These are phyloP conservation scores for Gossypium ekmanianum DNA, from an alignment of 345 rosid species.

Conservation along the genomic window DNA sequence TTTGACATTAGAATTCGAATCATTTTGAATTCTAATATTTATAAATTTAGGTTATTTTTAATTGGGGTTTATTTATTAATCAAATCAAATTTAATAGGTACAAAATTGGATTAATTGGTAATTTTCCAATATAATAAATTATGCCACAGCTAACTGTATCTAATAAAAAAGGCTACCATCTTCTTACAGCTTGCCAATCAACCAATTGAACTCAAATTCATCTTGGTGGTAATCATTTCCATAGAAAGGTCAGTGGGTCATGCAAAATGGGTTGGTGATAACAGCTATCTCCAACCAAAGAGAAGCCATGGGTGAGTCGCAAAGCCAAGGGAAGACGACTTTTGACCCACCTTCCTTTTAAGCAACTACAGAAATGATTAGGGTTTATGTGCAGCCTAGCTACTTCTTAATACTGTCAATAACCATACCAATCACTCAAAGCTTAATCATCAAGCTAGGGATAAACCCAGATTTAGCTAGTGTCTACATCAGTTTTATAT, in stretches of 20 bases:
- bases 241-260: not conserved
- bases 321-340: not conserved
- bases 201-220: too few species aligned
- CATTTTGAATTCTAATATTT: too few species aligned
- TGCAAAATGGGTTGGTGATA: not conserved
- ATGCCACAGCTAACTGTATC: too few species aligned
- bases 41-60: too few species aligned
- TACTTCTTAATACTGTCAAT: not conserved
- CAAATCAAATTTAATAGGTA: too few species aligned
- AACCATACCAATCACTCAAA: not conserved
- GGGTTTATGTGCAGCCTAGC: not conserved
- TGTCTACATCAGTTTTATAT: not conserved
- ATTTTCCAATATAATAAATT: too few species aligned
- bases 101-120: too few species aligned
- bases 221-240: not conserved
- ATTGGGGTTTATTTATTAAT: too few species aligned
- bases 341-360: not conserved
- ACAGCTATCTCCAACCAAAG: not conserved
- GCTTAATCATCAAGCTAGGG: not conserved
- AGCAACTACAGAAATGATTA: not conserved
- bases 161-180: too few species aligned
- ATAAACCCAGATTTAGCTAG: not conserved
- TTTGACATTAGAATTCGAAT: too few species aligned
- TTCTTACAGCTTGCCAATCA: too few species aligned
- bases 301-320: not conserved